Evolutionary conservation across 768 basidiomycete species (phyloP).

Genomic region (Boletus coccyginus): DNA sequence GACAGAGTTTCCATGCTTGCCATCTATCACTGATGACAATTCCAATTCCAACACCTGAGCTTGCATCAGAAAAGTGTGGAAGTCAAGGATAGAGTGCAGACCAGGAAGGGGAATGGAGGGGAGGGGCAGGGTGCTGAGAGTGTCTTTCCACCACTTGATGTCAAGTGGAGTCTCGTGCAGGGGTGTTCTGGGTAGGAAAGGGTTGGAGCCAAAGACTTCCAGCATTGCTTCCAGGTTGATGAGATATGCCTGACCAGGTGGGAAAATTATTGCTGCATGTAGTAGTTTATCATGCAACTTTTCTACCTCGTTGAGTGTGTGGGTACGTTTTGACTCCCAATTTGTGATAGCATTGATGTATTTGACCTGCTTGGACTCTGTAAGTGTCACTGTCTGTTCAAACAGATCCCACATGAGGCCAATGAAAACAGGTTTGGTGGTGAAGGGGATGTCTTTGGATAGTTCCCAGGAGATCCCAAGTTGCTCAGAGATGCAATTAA

Average conservation of each 20-base stretch:
- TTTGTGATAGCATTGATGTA: fast-evolving
- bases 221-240: slow-evolving; percentile 32
- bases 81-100: neutral
- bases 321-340: fast-evolving
- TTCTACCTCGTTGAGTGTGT: neutral
- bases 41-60: slow-evolving; percentile 35
- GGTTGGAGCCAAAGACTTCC: slow-evolving; percentile 23
- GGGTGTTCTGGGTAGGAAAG: slow-evolving; percentile 25
- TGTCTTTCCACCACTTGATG: neutral
- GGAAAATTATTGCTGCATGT: slow-evolving; percentile 32
- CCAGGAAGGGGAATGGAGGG: neutral
- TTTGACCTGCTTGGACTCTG: neutral
- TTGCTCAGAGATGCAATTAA: fast-evolving
- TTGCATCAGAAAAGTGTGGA: slow-evolving; percentile 37
- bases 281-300: slow-evolving; percentile 1
- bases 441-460: neutral
- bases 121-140: no score
- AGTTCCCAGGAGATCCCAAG: neutral
- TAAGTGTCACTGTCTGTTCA: fast-evolving
- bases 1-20: slow-evolving; percentile 34
- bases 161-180: neutral
- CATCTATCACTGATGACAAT: slow-evolving; percentile 29
- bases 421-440: neutral
- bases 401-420: neutral
- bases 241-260: slow-evolving; percentile 21